Percentiles rank a stretch among this genome's conserved stretches.
phyloP scores from a whole-genome alignment of 441 rosid species.

The Biscutella laevigata region DNA sequence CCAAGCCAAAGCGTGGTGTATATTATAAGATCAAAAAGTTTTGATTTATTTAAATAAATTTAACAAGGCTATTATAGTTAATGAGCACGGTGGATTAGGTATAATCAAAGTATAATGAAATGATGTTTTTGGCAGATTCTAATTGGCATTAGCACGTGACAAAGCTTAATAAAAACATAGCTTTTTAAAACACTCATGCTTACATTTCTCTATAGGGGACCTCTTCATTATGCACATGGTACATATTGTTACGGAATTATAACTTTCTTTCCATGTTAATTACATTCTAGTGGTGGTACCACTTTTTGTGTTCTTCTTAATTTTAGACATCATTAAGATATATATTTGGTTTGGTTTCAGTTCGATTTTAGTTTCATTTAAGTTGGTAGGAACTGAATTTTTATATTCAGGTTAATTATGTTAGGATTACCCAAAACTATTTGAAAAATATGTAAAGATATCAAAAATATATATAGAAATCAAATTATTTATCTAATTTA shows the following conservation, averaged over 20 bases:
- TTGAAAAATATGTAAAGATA: too few relatives aligned
- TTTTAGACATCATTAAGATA: too few relatives aligned
- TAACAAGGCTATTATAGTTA: too few relatives aligned
- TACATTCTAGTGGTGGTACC: background rate
- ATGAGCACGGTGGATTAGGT: conserved; percentile 19
- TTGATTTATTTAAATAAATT: conserved; percentile 14
- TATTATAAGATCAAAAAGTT: background rate
- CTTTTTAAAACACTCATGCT: conserved; percentile 21
- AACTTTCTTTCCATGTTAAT: conserved; percentile 12
- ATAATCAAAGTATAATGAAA: conserved; percentile 8
- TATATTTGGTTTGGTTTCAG: too few relatives aligned
- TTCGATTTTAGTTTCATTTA: too few relatives aligned
- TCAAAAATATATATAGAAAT: too few relatives aligned
- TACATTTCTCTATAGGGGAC: conserved; percentile 12
- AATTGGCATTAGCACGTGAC: conserved; percentile 27
- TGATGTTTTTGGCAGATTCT: conserved; percentile 21
- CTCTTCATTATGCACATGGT: conserved; percentile 3
- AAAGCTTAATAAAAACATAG: conserved; percentile 6
- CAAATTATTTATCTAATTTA: too few relatives aligned
- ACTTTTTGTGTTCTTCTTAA: too few relatives aligned
- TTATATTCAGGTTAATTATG: too few relatives aligned
- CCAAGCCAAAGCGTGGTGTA: conserved; percentile 26
- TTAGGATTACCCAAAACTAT: too few relatives aligned
- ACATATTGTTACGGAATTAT: conserved; percentile 4
- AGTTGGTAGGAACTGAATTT: too few relatives aligned